Evolutionary conservation across 768 basidiomycete species (phyloP), one percentile per base, ranked within the genome.

Genomic region (Pisolithus microcarpus): DNA sequence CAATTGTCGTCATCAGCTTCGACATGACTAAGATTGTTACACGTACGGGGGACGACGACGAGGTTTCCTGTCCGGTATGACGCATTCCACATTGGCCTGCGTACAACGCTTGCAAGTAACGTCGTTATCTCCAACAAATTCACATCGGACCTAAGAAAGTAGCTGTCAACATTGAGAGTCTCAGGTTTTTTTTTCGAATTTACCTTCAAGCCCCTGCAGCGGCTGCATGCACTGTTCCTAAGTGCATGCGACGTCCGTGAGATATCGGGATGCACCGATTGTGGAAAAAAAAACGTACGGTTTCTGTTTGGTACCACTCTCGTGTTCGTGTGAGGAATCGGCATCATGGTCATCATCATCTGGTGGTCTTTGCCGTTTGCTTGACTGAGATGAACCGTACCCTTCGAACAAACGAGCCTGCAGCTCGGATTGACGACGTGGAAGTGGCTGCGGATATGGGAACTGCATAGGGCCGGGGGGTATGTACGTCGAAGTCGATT

Each of bases 11-110:
- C 21, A 36, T 11, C 18, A 9, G 4, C 34, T 10, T 13, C n/a
- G 11, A 46, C 19, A 37, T 13, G 9, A 19, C 4, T 18, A 15
- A 15, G 3, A 46, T 3, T 19, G 43, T 15, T 40, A 19, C 21
- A 70, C 84, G 64, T 67, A 90, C 87, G 85, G 88, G 48, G 88
- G 87, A 5, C 82, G 77, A 43, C 83, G 74, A 51, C 87, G 82
- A 61, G 86, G 85, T 67, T 87, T 90, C 54, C 85, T 76, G n/a
- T 87, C 87, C n/a, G 87, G 87, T 46, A 85, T 87, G 38, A 82
- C 69, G 57, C 87, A 91, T 47, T 87, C 84, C 50, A 86, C 81
- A 6, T 78, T 79, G 9, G 83, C 84, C 53, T 79, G 78, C 49
- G 77, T 65, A 59, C 87, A 91, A 10, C 87, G 81, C 61, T 80